phyloP scores from a whole-genome alignment of 345 rosid genomes.

The Populus davidiana region DNA sequence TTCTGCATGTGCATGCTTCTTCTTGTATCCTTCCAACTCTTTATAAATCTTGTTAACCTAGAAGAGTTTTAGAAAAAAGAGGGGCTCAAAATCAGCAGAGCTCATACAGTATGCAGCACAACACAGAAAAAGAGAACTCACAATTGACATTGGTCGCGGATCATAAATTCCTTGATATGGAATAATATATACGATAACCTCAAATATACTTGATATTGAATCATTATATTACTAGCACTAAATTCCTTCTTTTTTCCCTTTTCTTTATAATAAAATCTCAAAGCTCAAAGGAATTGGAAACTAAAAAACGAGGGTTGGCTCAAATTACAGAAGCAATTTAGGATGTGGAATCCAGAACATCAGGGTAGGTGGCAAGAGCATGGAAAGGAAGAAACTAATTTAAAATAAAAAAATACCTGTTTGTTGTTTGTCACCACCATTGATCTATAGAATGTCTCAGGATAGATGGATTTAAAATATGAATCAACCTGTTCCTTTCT shows the following conservation, averaged over 20 bases:
- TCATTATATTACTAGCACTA: no score
- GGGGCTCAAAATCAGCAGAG: not conserved
- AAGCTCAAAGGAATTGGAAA: no score
- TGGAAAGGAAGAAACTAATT: not conserved
- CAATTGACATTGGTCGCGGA: not conserved
- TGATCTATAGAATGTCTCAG: conserved; percentile 78
- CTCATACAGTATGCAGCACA: not conserved
- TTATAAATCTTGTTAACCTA: conserved; percentile 76
- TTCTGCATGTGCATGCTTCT: conserved; percentile 78
- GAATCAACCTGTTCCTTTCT: conserved; percentile 81
- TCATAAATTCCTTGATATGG: not conserved
- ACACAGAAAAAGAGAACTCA: not conserved
- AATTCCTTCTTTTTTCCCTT: not conserved
- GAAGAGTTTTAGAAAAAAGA: not conserved
- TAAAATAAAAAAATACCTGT: conserved; percentile 31
- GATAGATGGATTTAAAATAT: conserved; percentile 68
- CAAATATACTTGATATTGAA: not conserved
- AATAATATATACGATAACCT: not conserved
- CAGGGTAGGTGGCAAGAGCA: not conserved
- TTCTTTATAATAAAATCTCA: no score
- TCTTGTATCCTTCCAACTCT: conserved; percentile 68
- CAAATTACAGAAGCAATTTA: not conserved
- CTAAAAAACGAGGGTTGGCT: not conserved
- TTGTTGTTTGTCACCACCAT: conserved; percentile 67
- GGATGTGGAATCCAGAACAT: not conserved